phyloP scores from a whole-genome alignment of 495 filamentous ascomycete species.

The Staphylotrichum longicolle region DNA sequence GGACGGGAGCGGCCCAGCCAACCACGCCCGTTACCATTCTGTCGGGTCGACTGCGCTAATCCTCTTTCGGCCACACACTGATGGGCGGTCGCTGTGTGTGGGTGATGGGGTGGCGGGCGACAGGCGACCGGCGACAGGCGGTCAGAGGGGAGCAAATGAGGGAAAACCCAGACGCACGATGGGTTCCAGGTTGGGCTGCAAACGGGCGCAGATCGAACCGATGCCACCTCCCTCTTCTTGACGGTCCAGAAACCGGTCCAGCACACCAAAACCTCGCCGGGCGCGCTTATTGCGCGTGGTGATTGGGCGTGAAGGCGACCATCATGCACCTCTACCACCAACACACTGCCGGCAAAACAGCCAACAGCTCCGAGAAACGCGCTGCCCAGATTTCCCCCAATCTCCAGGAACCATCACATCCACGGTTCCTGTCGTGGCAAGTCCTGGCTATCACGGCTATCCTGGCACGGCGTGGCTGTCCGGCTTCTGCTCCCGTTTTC shows the following conservation, averaged over 20 bases:
- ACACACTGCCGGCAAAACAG: conserved; percentile 6
- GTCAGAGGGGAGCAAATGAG: conserved; percentile 6
- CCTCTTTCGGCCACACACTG: conserved; percentile 3
- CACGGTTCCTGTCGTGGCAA: neutral
- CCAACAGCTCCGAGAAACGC: conserved; percentile 13
- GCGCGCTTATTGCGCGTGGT: conserved; percentile 18
- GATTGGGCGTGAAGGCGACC: conserved; percentile 10
- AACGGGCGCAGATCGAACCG: conserved; percentile 1
- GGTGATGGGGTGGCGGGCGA: too few species aligned
- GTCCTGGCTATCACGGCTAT: too few species aligned
- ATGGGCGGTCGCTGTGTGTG: neutral
- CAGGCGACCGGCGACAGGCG: neutral
- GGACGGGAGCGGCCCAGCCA: neutral
- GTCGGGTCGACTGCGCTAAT: conserved; percentile 18
- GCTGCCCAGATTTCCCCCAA: neutral
- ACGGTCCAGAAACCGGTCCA: neutral
- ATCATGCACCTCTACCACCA: conserved; percentile 10
- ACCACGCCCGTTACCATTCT: conserved; percentile 14
- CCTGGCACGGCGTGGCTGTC: too few species aligned
- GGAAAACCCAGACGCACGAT: neutral
- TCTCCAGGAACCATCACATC: too few species aligned
- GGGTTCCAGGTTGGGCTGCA: neutral
- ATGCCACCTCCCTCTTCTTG: neutral
- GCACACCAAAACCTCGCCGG: neutral
- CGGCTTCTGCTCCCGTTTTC: too few species aligned